These are phyloP conservation scores for Alisma plantagoaquatica DNA, from an alignment of 106 monocot species.

Conservation along the genomic window DNA sequence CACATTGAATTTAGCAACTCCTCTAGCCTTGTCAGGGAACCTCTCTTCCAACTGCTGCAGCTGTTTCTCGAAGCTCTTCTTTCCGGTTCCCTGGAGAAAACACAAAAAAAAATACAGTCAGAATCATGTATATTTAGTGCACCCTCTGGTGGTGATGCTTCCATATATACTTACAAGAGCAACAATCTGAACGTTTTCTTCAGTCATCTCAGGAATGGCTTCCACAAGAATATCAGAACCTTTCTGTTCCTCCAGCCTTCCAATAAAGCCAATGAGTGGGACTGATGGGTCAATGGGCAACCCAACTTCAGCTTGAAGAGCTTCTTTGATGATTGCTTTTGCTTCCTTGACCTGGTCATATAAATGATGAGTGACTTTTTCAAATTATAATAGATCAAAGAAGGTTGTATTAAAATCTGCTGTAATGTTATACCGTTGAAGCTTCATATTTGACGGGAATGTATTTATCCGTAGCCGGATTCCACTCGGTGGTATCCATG, in stretches of 20 bases:
- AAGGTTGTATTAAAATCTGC: not conserved
- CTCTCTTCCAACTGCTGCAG: constrained; percentile 37
- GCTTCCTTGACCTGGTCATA: constrained; percentile 62
- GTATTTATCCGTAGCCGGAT: constrained; percentile 66
- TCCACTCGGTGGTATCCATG: constrained; percentile 82
- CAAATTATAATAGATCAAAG: not conserved
- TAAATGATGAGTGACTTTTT: too few species aligned
- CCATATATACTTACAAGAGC: constrained; percentile 50
- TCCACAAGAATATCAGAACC: constrained; percentile 86
- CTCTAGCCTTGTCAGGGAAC: constrained; percentile 67
- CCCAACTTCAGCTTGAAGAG: constrained; percentile 80
- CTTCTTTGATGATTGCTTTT: constrained; percentile 77
- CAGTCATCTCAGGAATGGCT: constrained; percentile 64
- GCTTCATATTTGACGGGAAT: constrained; percentile 61
- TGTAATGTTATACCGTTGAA: constrained; percentile 31
- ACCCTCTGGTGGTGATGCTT: not conserved
- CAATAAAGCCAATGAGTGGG: constrained; percentile 71
- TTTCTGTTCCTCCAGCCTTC: constrained; percentile 94
- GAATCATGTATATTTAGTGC: not conserved
- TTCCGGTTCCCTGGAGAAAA: constrained; percentile 70
- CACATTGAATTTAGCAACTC: constrained; percentile 69
- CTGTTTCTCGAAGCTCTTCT: constrained; percentile 74
- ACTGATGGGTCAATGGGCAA: constrained; percentile 59
- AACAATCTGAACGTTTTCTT: constrained; percentile 75
- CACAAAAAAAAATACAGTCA: not conserved